A percentile compares a stretch with the other conserved stretches of the same genome.
Conservation (phyloP, 768 basidiomycete genomes). For the Tricholoma terreum region DNA sequence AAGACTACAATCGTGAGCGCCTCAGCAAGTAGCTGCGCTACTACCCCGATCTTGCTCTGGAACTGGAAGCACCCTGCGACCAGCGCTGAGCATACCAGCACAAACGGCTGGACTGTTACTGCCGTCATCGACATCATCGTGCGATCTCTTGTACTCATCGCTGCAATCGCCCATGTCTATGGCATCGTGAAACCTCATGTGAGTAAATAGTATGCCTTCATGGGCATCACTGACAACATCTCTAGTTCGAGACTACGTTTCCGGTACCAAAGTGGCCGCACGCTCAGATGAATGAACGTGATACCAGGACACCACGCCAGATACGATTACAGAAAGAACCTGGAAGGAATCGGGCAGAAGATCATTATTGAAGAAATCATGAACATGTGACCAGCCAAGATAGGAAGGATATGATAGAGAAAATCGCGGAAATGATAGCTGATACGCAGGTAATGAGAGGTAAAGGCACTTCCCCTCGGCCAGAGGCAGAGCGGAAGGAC, state of each 20-base stretch:
- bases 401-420: background rate
- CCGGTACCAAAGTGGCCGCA: background rate
- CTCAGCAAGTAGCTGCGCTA: conserved; percentile 1
- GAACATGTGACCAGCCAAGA: background rate
- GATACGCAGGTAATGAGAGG: background rate
- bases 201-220: background rate
- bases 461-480: background rate
- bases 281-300: background rate
- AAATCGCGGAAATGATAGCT: background rate
- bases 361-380: background rate
- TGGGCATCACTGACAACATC: background rate
- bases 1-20: conserved; percentile 3
- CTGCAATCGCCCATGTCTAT: background rate
- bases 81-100: background rate
- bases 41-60: background rate
- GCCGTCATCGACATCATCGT: background rate
- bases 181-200: background rate
- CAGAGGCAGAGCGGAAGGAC: background rate
- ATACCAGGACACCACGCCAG: background rate
- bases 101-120: background rate
- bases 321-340: background rate
- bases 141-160: background rate
- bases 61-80: background rate
- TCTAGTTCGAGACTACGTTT: background rate
- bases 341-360: background rate